phyloP scores from a whole-genome alignment of 2,329 filamentous ascomycete genomes.

The Fusarium pseudonygamai region DNA sequence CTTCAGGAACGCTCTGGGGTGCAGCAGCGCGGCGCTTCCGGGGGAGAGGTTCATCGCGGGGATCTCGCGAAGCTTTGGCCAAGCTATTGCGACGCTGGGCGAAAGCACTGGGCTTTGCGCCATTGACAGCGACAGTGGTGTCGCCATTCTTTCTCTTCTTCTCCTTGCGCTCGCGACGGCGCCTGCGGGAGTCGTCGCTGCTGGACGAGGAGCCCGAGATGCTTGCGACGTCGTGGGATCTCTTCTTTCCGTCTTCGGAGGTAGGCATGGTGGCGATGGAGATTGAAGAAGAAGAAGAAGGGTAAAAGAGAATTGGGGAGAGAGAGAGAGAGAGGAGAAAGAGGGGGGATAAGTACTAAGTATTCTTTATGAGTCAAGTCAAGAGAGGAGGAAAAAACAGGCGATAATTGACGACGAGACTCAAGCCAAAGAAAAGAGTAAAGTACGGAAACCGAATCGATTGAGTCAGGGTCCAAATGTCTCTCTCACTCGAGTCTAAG shows the following conservation, averaged over 20 bases:
- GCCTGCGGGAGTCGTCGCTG: conserved; percentile 46
- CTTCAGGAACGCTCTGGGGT: conserved; percentile 7
- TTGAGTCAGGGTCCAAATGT: conserved; percentile 34
- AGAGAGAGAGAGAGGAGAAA: not conserved
- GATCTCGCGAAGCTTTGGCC: conserved; percentile 70
- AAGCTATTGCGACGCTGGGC: conserved; percentile 62
- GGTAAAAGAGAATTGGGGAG: not conserved
- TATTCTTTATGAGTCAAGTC: not conserved
- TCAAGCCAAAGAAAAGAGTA: not conserved
- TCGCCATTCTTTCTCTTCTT: conserved; percentile 33
- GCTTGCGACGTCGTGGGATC: conserved; percentile 41
- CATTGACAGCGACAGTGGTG: conserved; percentile 43
- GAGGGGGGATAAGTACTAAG: not conserved
- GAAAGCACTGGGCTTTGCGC: conserved; percentile 43
- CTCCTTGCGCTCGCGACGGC: conserved; percentile 41
- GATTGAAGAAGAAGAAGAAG: not conserved
- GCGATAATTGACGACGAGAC: not conserved
- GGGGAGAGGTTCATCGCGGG: conserved; percentile 61
- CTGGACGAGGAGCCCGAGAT: conserved; percentile 44
- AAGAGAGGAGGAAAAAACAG: not conserved
- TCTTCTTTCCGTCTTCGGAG: conserved; percentile 45
- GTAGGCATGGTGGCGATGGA: conserved; percentile 41
- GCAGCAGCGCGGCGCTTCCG: conserved; percentile 51
- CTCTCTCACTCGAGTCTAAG: not conserved
- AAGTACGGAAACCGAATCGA: conserved; percentile 1